These are phyloP conservation scores for Peribolospora baueri DNA, from an alignment of 768 basidiomycete species.

Conservation along the genomic window DNA sequence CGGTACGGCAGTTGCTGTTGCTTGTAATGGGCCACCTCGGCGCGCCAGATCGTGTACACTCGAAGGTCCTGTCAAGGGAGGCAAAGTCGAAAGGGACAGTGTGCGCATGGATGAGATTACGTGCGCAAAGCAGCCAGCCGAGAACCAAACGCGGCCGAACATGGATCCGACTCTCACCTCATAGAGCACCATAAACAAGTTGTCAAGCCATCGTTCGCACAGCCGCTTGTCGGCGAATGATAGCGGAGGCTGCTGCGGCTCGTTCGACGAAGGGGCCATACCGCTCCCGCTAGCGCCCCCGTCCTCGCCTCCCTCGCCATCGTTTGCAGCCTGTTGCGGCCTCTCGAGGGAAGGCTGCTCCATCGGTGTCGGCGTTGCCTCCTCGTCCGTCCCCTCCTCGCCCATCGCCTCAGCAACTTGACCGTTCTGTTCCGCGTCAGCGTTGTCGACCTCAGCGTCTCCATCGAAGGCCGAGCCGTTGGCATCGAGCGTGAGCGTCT, in stretches of 20 bases:
- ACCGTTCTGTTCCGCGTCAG: conserved; percentile 1
- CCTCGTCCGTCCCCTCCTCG: neutral
- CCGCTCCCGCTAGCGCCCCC: conserved; percentile 4
- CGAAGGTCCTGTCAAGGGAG: conserved; percentile 45
- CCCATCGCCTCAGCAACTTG: conserved; percentile 8
- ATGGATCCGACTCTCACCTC: conserved; percentile 33
- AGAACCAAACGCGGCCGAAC: neutral
- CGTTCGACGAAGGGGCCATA: conserved; percentile 10
- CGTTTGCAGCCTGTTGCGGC: conserved; percentile 23
- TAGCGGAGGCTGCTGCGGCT: conserved; percentile 15
- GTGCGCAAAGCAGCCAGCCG: neutral
- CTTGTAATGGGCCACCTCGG: conserved; percentile 95
- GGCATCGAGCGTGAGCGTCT: conserved; percentile 9
- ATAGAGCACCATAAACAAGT: conserved; percentile 85
- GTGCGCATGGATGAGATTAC: neutral
- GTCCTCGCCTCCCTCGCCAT: conserved; percentile 10
- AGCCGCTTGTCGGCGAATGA: conserved; percentile 90
- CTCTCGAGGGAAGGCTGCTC: neutral
- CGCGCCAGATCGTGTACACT: conserved; percentile 96
- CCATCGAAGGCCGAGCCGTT: conserved; percentile 12
- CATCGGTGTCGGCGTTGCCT: neutral
- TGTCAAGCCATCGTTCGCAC: conserved; percentile 94
- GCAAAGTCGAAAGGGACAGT: neutral
- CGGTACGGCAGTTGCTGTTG: conserved; percentile 94
- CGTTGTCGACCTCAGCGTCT: conserved; percentile 11